Evolutionary conservation across 257 asterid genomes (phyloP), one percentile per base, ranked within the genome.

Genomic region (Galeopsis tetrahit): DNA sequence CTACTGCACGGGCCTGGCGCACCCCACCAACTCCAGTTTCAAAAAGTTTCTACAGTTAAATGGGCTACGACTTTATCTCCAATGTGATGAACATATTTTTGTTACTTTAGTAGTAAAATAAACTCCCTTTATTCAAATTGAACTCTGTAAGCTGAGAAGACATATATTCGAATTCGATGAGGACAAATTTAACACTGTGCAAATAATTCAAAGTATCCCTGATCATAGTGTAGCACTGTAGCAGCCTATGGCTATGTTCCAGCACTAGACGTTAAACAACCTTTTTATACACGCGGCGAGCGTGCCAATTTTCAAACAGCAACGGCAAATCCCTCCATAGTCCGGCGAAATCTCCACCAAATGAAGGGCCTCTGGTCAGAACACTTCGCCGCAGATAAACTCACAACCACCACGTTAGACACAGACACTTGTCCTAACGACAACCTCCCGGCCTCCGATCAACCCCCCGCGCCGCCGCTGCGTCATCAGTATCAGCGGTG

Each of bases 1-100:
- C 84, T 75, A 66, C 0, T 32, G 79, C 70, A 53, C 11, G 77
- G 84, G 76, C 76, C 72, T 68, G 82, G 77, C 79, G 76, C 79
- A 66, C 75, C 76, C 85, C 78, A 52, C 76, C 63, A 55, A 55
- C 8, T 1, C 56, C 8, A 38, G 43, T 38, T 38, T 38, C 9
- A 5, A 8, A 38, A 38, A 38, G 8, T 5, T 38, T 5, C 1
- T 38, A 6, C 7, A 5, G 43, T 21, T 21, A 21, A n/a, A n/a
- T n/a, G n/a, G n/a, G n/a, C n/a, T n/a, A n/a, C n/a, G n/a, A n/a
- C n/a, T n/a, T n/a, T n/a, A n/a, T n/a, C n/a, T n/a, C n/a, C n/a
- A n/a, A n/a, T n/a, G n/a, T n/a, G 28, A 21, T 21, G 28, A 21
- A 21, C 28, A 1, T 21, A 21, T 21, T 21, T 21, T 21, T 21